Base-by-base conservation (phyloP, 176 grass and related monocot genomes). In the Triticum monococcum region DNA sequence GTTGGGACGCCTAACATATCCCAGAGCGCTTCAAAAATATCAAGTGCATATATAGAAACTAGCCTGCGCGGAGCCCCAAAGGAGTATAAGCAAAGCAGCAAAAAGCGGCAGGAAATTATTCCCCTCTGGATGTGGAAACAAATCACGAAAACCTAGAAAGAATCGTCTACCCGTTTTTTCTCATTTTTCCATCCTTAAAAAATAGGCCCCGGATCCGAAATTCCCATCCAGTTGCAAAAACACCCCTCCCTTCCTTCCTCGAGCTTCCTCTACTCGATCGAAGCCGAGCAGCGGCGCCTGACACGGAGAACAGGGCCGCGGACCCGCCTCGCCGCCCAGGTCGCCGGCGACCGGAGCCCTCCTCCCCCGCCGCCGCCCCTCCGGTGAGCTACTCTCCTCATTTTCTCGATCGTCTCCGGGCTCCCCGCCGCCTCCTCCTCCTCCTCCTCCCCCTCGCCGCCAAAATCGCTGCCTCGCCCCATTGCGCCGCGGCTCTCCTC, bases 241-340 rank as follows among this genome's bases (percentile, higher is more conserved):
- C 14, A 45, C 70, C 36, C 67, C 68, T 38, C 23, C 68, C 71
- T 74, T 48, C 38, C 54, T 59, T 59, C 54, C 54, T 59, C 2
- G 18, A 59, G 54, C 54, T 59, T 59, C 54, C 18, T 22, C 72
- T 75, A 46, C 14, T 75, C 72, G 72, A 75, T 75, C 43, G 72
- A 75, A 75, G 72, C 72, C 72, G 5, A 75, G 72, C 72, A 75
- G 48, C 72, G 72, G 72, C 72, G 72, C 72, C 72, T 52, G 72
- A 31, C 72, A 75, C 11, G 48, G 72, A 75, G 72, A 75, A 48
- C 72, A 75, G 72, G 43, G 43, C 7, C 40, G 36, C 68, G 68
- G 68, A 72, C 36, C 23, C 68, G 38, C 40, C n/a, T 74, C 43
- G 43, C 41, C 72, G 8, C 72, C 72, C 72, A 75, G 17, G 46